Evolutionary conservation across 1,284 basidiomycete species (phyloP).

Genomic region (Ganoderma lucidum): DNA sequence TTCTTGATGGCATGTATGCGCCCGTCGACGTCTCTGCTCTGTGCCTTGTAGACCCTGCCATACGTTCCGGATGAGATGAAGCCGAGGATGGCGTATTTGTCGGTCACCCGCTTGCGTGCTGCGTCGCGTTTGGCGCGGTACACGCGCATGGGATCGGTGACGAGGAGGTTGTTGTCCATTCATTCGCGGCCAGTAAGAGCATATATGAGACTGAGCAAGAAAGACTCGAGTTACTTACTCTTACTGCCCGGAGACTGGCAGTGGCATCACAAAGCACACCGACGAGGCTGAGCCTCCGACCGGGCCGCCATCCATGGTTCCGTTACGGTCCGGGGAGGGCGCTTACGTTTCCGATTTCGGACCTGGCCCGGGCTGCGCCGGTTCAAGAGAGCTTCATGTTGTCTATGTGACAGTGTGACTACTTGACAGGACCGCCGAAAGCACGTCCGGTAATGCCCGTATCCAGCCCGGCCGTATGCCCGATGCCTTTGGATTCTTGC

Average conservation of each 20-base stretch:
- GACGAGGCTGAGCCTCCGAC: too few species aligned
- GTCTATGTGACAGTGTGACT: too few species aligned
- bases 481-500: neutral
- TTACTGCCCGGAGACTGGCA: too few species aligned
- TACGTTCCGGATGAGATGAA: slow-evolving; percentile 99
- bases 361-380: too few species aligned
- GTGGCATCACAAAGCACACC: too few species aligned
- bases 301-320: neutral
- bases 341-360: neutral
- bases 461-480: neutral
- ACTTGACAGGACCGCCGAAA: neutral
- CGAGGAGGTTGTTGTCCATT: slow-evolving; percentile 30
- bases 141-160: slow-evolving; percentile 78
- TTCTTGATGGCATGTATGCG: slow-evolving; percentile 97
- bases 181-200: slow-evolving; percentile 19
- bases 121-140: slow-evolving; percentile 84
- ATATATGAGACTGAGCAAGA: neutral
- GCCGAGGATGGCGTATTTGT: slow-evolving; percentile 92
- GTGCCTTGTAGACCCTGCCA: slow-evolving; percentile 97
- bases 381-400: neutral
- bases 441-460: neutral
- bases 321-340: neutral
- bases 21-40: slow-evolving; percentile 72
- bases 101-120: slow-evolving; percentile 70
- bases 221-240: neutral